Percentiles rank a stretch among this genome's conserved stretches.
These are phyloP conservation scores for Calocybe cyanea DNA, from an alignment of 768 basidiomycete genomes.

Conservation along the genomic window DNA sequence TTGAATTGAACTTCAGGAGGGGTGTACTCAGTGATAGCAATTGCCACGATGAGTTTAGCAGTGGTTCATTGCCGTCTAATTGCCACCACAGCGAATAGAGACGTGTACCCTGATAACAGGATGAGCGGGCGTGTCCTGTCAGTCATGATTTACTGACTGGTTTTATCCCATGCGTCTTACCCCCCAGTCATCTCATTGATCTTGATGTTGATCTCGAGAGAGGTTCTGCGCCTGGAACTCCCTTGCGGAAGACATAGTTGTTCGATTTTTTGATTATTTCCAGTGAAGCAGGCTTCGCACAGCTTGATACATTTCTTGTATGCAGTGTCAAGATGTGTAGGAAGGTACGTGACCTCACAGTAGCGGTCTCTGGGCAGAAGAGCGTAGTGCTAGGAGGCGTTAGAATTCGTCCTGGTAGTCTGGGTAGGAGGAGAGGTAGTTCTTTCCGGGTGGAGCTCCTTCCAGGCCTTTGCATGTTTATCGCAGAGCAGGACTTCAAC, in stretches of 20 bases:
- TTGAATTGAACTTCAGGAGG: constrained; percentile 33
- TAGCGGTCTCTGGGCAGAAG: background rate
- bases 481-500: constrained; percentile 28
- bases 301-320: constrained; percentile 59
- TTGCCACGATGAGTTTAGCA: constrained; percentile 55
- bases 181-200: constrained; percentile 15
- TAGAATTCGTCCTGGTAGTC: background rate
- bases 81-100: constrained; percentile 48
- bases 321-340: constrained; percentile 26
- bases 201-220: constrained; percentile 43
- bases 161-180: background rate
- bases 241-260: constrained; percentile 48
- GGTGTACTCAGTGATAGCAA: constrained; percentile 52
- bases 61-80: constrained; percentile 49
- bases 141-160: background rate
- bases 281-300: constrained; percentile 51
- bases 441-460: constrained; percentile 29
- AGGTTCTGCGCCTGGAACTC: constrained; percentile 20
- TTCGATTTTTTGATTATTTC: constrained; percentile 48
- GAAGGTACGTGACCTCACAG: constrained; percentile 25
- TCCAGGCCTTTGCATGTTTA: constrained; percentile 39
- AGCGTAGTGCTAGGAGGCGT: background rate
- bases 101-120: constrained; percentile 37
- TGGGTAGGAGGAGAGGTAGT: background rate
- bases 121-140: background rate